Conservation (phyloP, 371 early-diverging fungal species). For the Circinella umbellata region DNA sequence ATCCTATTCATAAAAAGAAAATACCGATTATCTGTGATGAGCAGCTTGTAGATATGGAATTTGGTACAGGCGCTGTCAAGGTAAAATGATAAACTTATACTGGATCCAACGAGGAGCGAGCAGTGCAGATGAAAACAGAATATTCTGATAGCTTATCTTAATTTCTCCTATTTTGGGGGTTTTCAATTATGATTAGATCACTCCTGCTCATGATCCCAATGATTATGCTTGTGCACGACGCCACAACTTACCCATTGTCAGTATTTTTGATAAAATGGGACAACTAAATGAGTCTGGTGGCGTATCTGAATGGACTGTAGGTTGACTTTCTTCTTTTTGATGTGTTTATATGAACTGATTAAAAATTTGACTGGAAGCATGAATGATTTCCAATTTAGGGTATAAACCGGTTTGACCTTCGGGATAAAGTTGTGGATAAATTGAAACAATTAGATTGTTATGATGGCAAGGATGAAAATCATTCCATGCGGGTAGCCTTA, state of each 20-base stretch:
- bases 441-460: conserved; percentile 71
- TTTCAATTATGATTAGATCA: conserved; percentile 62
- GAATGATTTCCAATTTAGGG: conserved; percentile 48
- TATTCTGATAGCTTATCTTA: no score
- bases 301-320: conserved; percentile 59
- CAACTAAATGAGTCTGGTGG: conserved; percentile 67
- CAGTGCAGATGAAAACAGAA: neutral
- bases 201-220: conserved; percentile 97
- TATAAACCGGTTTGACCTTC: conserved; percentile 84
- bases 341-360: neutral
- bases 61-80: conserved; percentile 99
- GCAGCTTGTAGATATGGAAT: conserved; percentile 87
- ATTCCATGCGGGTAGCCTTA: conserved; percentile 87
- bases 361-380: neutral
- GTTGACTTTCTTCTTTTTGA: conserved; percentile 1
- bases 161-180: no score
- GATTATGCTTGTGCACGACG: conserved; percentile 95
- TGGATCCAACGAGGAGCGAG: no score
- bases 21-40: conserved; percentile 93
- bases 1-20: conserved; percentile 80
- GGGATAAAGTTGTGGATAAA: conserved; percentile 70
- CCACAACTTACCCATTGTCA: conserved; percentile 79
- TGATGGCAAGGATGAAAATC: conserved; percentile 75
- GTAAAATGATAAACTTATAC: conserved; percentile 32
- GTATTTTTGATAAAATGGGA: conserved; percentile 90